Evolutionary conservation across 441 rosid species (phyloP).

Genomic region (Flueggea neowawraea): DNA sequence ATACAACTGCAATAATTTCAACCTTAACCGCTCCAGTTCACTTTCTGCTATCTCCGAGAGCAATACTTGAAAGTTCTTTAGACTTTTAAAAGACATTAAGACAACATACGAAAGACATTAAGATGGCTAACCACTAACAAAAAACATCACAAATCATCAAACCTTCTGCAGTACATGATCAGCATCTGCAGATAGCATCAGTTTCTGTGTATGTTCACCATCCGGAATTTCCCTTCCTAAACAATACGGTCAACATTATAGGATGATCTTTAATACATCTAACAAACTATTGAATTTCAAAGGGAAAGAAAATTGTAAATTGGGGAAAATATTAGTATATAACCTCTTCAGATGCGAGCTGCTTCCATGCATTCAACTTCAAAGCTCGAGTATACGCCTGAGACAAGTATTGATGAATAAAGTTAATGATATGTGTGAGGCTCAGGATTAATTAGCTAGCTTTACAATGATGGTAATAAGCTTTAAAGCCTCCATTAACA

Average conservation of each 20-base stretch:
- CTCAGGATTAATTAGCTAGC: too few relatives aligned
- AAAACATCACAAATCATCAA: conserved; percentile 20
- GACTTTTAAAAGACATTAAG: neutral
- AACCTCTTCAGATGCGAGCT: conserved; percentile 93
- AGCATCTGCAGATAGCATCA: conserved; percentile 61
- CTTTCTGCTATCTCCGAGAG: conserved; percentile 58
- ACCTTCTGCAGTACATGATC: conserved; percentile 88
- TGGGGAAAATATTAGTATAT: conserved; percentile 7
- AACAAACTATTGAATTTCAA: too few relatives aligned
- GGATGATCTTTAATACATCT: neutral
- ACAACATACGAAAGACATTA: neutral
- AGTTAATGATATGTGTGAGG: neutral
- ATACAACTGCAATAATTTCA: conserved; percentile 65
- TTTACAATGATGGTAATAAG: too few relatives aligned
- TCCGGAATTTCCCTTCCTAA: conserved; percentile 75
- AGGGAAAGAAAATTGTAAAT: neutral
- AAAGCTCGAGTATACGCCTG: conserved; percentile 78
- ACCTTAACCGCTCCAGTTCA: conserved; percentile 57
- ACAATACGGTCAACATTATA: neutral
- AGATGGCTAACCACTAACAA: neutral
- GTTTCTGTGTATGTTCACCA: conserved; percentile 44
- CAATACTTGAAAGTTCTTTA: conserved; percentile 50
- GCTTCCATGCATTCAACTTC: conserved; percentile 90
- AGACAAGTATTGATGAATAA: conserved; percentile 8
- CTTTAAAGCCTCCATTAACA: neutral